Evolutionary conservation across 2,329 filamentous ascomycete species (phyloP), one percentile per base, ranked within the genome.

Genomic region (Neonectria neomacrospora): DNA sequence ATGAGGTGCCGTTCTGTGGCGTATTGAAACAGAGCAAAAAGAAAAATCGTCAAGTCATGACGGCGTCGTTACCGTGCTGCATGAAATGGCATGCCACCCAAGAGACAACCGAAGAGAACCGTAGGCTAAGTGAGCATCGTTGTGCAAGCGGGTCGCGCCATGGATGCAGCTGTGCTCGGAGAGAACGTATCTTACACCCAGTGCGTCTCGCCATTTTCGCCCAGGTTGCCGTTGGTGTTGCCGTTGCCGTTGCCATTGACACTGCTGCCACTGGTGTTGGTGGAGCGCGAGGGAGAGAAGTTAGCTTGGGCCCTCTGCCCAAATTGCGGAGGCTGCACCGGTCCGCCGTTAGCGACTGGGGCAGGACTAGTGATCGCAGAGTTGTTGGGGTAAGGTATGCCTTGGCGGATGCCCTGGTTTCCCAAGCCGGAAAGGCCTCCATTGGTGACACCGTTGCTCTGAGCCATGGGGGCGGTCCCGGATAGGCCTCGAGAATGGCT

Each of bases 401-500:
- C 74, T 30, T 80, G 79, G 39, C 76, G 78, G 30, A 74, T 67
- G 23, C 58, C 56, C 32, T 71, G 69, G 52, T 60, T 67, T 26
- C 64, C 65, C 26, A 67, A 55, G 14, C 65, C 56, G 22, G 68
- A 47, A 30, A 72, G 56, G 39, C 69, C 69, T 32, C 73, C 74
- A 41, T 68, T 75, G 44, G 67, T 47, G 26, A 68, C 44, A 41
- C 71, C 73, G 57, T 76, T 77, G 48, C 64, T 63, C 18, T 72
- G 73, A 26, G 81, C 65, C 47, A 82, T 76, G 14, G 79, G 70
- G 5, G 75, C 74, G 56, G 73, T 80, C 61, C 78, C 80, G 50
- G 80, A 77, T 69, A 83, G 75, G 67, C 74, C 77, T 42, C 84
- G 84, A 67, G 72, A 73, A 68, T 82, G 80, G 52, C 73, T 64